Evolutionary conservation across 805 yeast genomes (phyloP).

Genomic region (Candida michaelii): DNA sequence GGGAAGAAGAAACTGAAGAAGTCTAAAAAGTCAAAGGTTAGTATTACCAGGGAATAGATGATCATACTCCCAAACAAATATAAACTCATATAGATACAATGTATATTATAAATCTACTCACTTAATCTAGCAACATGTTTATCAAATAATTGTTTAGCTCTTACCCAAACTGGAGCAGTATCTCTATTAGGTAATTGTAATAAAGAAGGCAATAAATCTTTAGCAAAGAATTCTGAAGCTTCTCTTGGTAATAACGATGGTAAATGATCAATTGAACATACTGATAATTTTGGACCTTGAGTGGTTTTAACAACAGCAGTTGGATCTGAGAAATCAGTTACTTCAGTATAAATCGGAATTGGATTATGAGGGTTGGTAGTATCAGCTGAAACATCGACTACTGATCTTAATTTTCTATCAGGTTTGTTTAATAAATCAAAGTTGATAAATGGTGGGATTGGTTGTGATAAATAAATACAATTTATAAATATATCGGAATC

Average conservation of each 20-base stretch:
- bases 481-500: slow-evolving; percentile 87
- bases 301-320: slow-evolving; percentile 81
- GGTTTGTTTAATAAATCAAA: slow-evolving; percentile 61
- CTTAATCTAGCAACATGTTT: slow-evolving; percentile 76
- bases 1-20: slow-evolving; percentile 45
- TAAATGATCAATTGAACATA: slow-evolving; percentile 92
- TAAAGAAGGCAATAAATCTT: slow-evolving; percentile 85
- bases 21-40: slow-evolving; percentile 36
- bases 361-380: slow-evolving; percentile 99
- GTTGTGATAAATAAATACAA: slow-evolving; percentile 91
- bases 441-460: slow-evolving; percentile 90
- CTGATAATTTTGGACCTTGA: slow-evolving; percentile 83
- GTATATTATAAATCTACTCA: not conserved
- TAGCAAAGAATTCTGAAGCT: slow-evolving; percentile 87
- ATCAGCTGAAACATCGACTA: slow-evolving; percentile 98
- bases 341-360: slow-evolving; percentile 86
- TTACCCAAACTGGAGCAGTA: slow-evolving; percentile 86
- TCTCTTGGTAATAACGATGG: slow-evolving; percentile 97
- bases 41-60: slow-evolving; percentile 54
- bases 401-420: slow-evolving; percentile 79
- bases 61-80: too few species aligned
- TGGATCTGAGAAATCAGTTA: slow-evolving; percentile 89
- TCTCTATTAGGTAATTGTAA: slow-evolving; percentile 80
- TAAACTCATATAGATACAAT: too few species aligned
- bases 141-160: slow-evolving; percentile 80